Evolutionary conservation across 345 rosid species (phyloP), one percentile per base, ranked within the genome.

Genomic region (Pelargonium nanum): DNA sequence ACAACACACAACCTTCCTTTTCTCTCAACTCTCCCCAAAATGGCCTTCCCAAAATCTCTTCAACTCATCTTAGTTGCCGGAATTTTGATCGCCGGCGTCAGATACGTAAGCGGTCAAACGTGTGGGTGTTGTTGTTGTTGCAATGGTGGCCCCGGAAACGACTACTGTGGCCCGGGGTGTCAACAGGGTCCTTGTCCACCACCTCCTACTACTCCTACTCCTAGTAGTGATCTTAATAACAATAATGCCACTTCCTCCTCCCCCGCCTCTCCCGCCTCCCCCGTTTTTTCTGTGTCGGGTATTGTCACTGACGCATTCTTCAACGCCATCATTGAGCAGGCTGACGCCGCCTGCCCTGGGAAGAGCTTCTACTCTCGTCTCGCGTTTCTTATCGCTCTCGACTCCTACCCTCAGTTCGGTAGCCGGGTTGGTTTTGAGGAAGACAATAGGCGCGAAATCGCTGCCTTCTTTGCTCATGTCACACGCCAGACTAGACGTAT

Each of bases 41-140:
- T 40, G 48, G 48, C 48, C 9, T 17, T 40, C 48, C 48, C 48
- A 6, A 40, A 40, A 3, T 15, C 48, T 12, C 12, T 40, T 9
- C 10, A 12, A 40, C 0, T 17, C 48, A 8, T 40, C 48, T 9
- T 40, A 15, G 16, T 40, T 15, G 48, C 48, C 48, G 48, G 48
- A 40, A 40, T 40, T 9, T 40, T 40, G 16, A 15, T 40, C 48
- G 9, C 48, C 48, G 48, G 17, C 48, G 16, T 17, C 17, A 12
- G 48, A 9, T 40, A 10, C 19, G 70, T 54, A 20, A 24, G 23
- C 8, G 71, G 57, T 22, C 80, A 75, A 62, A 75, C 68, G 55
- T 80, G 85, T 2, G 81, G 85, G 25, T 80, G 85, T n/a, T 80
- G 85, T 45, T 80, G 85, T 65, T 77, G 82, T 60, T 68, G 82